These are phyloP conservation scores for Trichoderma sp. DNA, from an alignment of 2,329 filamentous ascomycete species.

Conservation along the genomic window DNA sequence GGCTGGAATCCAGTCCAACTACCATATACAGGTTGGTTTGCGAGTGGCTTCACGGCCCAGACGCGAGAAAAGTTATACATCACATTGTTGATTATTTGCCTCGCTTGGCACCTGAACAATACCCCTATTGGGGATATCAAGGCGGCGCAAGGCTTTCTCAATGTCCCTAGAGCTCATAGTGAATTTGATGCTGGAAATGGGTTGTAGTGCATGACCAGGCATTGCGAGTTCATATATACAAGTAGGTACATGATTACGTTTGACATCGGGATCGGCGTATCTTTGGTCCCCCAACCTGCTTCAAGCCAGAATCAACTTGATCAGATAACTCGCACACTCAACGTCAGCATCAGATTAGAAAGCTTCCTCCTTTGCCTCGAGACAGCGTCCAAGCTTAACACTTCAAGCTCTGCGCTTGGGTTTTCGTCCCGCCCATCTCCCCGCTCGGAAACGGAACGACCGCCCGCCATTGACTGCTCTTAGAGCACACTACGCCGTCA, in stretches of 20 bases:
- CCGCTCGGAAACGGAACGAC: background rate
- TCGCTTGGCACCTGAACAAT: background rate
- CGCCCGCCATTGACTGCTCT: background rate
- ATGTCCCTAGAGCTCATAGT: background rate
- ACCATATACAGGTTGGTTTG: background rate
- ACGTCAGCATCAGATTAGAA: background rate
- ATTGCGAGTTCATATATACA: no score
- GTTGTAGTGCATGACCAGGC: background rate
- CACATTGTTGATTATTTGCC: background rate
- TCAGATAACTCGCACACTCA: background rate
- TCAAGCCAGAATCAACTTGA: background rate
- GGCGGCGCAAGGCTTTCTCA: background rate
- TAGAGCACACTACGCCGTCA: background rate
- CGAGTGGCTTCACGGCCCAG: background rate
- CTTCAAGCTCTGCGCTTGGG: background rate
- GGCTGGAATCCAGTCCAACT: background rate
- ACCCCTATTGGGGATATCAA: background rate
- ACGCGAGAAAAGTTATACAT: background rate
- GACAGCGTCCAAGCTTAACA: background rate
- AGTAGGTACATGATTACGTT: background rate
- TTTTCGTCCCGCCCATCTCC: background rate
- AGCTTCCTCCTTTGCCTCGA: background rate
- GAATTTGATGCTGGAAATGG: background rate
- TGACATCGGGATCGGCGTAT: background rate
- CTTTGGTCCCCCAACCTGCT: background rate